Evolutionary conservation across 225 moss, liverwort and hornwort species (phyloP).

Genomic region (Polytrichum commune): DNA sequence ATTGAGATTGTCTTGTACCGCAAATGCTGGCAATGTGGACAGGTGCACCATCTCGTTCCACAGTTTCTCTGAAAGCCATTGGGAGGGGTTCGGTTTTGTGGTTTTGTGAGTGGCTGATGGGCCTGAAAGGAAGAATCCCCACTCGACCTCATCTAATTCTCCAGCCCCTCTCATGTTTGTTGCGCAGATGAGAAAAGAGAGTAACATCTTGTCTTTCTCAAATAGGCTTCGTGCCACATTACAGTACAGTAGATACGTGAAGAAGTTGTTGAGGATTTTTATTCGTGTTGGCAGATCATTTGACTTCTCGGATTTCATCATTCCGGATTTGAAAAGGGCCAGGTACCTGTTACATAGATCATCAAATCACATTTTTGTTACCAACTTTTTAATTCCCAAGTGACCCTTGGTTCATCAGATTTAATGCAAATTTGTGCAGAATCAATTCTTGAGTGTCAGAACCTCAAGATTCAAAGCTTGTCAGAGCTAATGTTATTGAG

Average conservation of each 20-base stretch:
- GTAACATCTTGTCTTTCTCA: constrained; percentile 77
- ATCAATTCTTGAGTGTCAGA: too few species aligned
- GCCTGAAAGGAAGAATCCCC: constrained; percentile 55
- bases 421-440: too few species aligned
- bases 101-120: constrained; percentile 39
- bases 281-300: constrained; percentile 44
- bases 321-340: constrained; percentile 49
- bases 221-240: constrained; percentile 70
- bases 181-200: constrained; percentile 59
- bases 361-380: background rate
- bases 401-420: too few species aligned
- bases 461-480: too few species aligned
- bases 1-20: constrained; percentile 18
- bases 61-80: constrained; percentile 52
- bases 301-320: constrained; percentile 61
- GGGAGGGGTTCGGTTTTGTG: constrained; percentile 32
- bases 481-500: too few species aligned
- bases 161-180: constrained; percentile 48
- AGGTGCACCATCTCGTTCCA: constrained; percentile 71
- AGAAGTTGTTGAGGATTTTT: constrained; percentile 43
- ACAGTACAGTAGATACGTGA: constrained; percentile 68
- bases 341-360: constrained; percentile 48
- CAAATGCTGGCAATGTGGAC: constrained; percentile 39
- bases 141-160: constrained; percentile 41
- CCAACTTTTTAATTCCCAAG: too few species aligned